Base-by-base conservation (phyloP, 2,329 filamentous ascomycete species). In the Cytospora schulzeri region DNA sequence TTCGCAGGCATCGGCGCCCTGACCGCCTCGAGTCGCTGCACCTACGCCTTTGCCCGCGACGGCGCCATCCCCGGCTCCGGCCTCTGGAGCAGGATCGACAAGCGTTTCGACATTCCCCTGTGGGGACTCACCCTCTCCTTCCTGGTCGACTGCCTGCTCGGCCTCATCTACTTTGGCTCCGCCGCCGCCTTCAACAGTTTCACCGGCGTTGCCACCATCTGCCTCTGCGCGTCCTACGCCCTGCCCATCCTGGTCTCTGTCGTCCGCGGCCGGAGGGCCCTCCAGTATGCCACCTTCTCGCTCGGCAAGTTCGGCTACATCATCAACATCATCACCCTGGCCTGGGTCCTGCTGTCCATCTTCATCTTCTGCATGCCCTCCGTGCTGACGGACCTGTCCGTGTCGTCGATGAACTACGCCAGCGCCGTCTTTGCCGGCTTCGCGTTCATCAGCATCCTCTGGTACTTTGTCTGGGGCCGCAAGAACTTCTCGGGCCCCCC, bases 141-240 rank as follows among this genome's bases (percentile, higher is more conserved):
- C 0, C 72, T 81, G 0, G 85, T 93, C 52, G 87, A 91, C 74
- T 90, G 86, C 69, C 77, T 93, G 14, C 81, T 93, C 0, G 91
- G 90, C 0, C 81, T 91, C 68, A 92, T 93, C 75, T 93, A 91
- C 78, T 92, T 93, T 68, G 91, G 91, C 12, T 91, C 88, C 1
- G 84, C 85, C 0, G 89, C 90, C 0, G 91, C 91, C 0, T 93
- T 93, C 79, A 90, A 89, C 79, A 88, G 87, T 12, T 93, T 93
- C 75, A 93, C 90, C 0, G 90, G 90, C 31, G 90, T 92, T 1
- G 91, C 90, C 1, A 93, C 90, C 5, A 92, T 93, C 73, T 92
- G 90, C 68, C 83, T 93, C 0, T 89, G 87, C 0, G 87, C 88
- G 4, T 91, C 89, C 0, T 93, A 93, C 74, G 90, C 88, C 17